Percentiles rank a stretch among this genome's conserved stretches.
These are phyloP conservation scores for Paramecium bursaria DNA, from an alignment of 73 alveolate species.

Conservation along the genomic window DNA sequence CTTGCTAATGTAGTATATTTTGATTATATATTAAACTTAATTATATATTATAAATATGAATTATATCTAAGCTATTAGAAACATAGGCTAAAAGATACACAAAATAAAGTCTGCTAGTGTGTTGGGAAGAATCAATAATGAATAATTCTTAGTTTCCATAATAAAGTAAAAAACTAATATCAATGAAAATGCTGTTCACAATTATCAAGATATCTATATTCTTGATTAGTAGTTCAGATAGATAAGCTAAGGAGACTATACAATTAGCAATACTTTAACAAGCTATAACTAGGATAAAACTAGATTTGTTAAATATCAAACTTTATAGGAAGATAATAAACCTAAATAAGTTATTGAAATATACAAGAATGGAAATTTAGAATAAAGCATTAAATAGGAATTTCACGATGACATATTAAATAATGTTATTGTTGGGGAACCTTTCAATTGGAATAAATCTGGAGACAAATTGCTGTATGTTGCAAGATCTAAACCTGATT, in stretches of 20 bases:
- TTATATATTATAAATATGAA: no score
- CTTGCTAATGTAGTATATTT: no score
- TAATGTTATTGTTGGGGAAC: conserved; percentile 67
- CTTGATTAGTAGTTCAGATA: not conserved
- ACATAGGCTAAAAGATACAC: no score
- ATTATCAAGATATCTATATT: conserved; percentile 50
- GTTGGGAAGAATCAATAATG: no score
- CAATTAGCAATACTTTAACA: not conserved
- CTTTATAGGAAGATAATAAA: conserved; percentile 21
- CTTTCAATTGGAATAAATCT: conserved; percentile 65
- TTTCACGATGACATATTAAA: conserved; percentile 58
- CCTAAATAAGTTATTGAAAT: conserved; percentile 62
- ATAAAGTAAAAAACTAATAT: conserved; percentile 25
- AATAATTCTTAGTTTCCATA: not conserved
- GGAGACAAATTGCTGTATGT: conserved; percentile 49
- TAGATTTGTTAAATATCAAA: conserved; percentile 11
- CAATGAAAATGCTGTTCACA: conserved; percentile 43
- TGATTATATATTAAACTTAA: no score
- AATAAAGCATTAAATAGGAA: conserved; percentile 11
- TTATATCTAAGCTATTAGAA: no score
- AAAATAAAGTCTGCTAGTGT: no score
- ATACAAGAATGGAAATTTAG: conserved; percentile 46
- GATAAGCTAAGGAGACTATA: conserved; percentile 7
- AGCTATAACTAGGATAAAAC: conserved; percentile 32
- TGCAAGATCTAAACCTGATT: conserved; percentile 39